These are phyloP conservation scores for Agrostemma githago DNA, from an alignment of 148 eudicot genomes.

Conservation along the genomic window DNA sequence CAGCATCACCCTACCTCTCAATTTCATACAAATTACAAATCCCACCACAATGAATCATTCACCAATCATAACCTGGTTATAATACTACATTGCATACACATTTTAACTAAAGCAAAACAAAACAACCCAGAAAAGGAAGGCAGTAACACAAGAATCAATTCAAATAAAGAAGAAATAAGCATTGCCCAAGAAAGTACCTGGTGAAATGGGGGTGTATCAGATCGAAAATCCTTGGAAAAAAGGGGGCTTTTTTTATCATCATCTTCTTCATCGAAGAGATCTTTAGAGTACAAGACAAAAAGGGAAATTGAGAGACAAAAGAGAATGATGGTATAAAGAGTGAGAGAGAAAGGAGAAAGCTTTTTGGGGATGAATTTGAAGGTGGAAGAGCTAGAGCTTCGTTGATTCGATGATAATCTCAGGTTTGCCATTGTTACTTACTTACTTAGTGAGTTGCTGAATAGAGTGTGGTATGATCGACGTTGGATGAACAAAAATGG, in stretches of 20 bases:
- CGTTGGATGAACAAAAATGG: not conserved
- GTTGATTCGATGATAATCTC: slow-evolving; percentile 13
- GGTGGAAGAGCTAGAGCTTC: slow-evolving; percentile 6
- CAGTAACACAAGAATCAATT: not conserved
- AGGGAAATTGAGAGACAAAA: slow-evolving; percentile 33
- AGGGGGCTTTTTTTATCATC: slow-evolving; percentile 12
- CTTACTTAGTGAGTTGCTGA: not conserved
- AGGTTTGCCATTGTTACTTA: slow-evolving; percentile 6
- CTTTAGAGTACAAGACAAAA: slow-evolving; percentile 34
- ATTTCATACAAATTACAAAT: not conserved
- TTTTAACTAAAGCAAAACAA: not conserved
- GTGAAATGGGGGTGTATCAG: slow-evolving; percentile 19
- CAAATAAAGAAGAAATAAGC: not conserved
- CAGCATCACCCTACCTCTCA: not conserved
- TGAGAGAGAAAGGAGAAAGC: slow-evolving; percentile 28
- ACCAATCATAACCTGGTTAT: not conserved
- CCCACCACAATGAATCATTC: not conserved
- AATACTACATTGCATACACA: not conserved
- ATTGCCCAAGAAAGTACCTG: slow-evolving; percentile 22
- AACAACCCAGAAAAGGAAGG: not conserved
- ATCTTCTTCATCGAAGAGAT: slow-evolving; percentile 29
- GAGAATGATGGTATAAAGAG: slow-evolving; percentile 33
- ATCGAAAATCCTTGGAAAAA: slow-evolving; percentile 17
- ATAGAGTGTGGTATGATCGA: not conserved
- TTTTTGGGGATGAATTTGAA: slow-evolving; percentile 26